Evolutionary conservation across 306 rosid genomes (phyloP), one percentile per base, ranked within the genome.

Genomic region (Prosopis cineraria): DNA sequence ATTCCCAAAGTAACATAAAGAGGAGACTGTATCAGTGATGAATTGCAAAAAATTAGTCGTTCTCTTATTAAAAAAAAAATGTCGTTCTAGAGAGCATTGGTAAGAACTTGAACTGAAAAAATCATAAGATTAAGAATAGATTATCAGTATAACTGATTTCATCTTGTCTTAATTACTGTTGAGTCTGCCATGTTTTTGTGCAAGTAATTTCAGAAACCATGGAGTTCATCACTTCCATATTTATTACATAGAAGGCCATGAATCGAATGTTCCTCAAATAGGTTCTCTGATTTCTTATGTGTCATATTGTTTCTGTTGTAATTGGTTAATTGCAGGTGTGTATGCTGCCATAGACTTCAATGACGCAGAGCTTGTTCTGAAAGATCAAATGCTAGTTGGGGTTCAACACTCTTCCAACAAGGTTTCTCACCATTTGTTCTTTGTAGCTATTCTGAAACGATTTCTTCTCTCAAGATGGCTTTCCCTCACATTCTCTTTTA

Each of bases 381-480:
- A 89, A 75, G 97, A 92, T 81, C 96, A 86, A 77, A 91, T 91
- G 87, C 83, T 91, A 55, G 85, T 89, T 45, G 98, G 98, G 48
- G 76, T 81, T 70, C 97, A 95, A 82, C 98, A 95, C 79, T 85
- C 88, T 47, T 84, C 91, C 66, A 95, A 95, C 82, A 92, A 91
- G 97, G 98, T 94, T 76, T 59, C n/a, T 43, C 72, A 58, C n/a
- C 50, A 29, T 72, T 37, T 53, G 44, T 39, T 74, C 68, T 85
- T 84, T 47, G 24, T 70, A 24, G 53, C 6, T 16, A 20, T 77
- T 31, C 72, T 45, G 27, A 7, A 60, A 3, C 4, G 44, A 56
- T 17, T 73, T 68, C 27, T 50, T 4, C 66, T 53, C 58, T 76
- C 2, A 37, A 45, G 29, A 13, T 20, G 29, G 19, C 6, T 36